Conservation (phyloP, 768 basidiomycete genomes). For the Suillus spraguei region DNA sequence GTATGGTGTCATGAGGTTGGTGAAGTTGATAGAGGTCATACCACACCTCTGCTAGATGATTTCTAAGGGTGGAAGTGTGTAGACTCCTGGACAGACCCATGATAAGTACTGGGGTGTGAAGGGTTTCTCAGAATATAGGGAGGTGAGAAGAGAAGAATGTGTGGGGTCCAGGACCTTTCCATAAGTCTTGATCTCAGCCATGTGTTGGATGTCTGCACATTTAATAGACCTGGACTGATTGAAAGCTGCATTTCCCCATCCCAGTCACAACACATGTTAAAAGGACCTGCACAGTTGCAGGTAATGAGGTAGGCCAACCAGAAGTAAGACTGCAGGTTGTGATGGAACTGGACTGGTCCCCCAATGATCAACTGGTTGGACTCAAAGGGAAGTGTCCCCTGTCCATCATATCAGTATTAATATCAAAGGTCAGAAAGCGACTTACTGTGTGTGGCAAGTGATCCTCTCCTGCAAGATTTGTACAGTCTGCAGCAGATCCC, state of each 20-base stretch:
- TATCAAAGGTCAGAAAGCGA: background rate
- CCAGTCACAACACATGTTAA: background rate
- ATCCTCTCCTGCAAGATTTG: background rate
- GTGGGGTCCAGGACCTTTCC: background rate
- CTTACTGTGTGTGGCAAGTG: background rate
- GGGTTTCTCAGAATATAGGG: too few species aligned
- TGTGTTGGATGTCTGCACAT: background rate
- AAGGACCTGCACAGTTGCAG: conserved; percentile 1
- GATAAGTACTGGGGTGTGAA: too few species aligned
- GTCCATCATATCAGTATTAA: background rate
- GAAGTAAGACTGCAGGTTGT: background rate
- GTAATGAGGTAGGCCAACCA: conserved; percentile 6
- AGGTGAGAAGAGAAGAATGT: too few species aligned
- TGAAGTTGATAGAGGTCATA: background rate
- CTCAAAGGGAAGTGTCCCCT: background rate
- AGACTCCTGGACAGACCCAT: background rate
- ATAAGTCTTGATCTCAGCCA: background rate
- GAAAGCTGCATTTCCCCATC: background rate
- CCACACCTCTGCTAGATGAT: background rate
- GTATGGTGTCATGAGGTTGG: background rate
- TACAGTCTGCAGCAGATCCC: background rate
- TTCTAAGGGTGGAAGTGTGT: background rate
- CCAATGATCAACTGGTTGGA: background rate
- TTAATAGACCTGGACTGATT: background rate
- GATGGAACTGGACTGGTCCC: background rate